Conservation (phyloP, 2,329 filamentous ascomycete species). For the Cladosporium sp. region DNA sequence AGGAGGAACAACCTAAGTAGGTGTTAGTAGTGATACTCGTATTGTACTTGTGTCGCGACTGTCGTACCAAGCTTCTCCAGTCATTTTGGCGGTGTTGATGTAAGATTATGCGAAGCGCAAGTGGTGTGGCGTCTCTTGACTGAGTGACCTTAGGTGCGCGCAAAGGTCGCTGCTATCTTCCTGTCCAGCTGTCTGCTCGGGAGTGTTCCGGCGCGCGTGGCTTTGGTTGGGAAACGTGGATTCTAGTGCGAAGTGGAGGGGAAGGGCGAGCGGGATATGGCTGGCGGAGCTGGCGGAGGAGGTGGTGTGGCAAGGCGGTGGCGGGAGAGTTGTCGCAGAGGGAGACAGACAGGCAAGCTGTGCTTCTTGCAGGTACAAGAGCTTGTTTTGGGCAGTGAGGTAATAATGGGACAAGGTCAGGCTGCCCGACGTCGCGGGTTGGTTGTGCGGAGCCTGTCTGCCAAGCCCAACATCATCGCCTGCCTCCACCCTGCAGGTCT, state of each 20-base stretch:
- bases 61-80: constrained; percentile 36
- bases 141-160: neutral
- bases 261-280: neutral
- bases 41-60: neutral
- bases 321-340: neutral
- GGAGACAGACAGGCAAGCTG: constrained; percentile 11
- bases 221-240: constrained; percentile 6
- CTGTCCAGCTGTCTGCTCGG: neutral
- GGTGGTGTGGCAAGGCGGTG: neutral
- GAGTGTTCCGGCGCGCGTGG: neutral
- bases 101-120: neutral
- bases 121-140: neutral
- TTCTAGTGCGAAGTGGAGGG: neutral
- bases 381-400: constrained; percentile 13
- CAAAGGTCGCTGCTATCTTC: neutral
- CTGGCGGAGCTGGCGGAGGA: neutral
- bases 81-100: constrained; percentile 28
- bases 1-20: constrained; percentile 77
- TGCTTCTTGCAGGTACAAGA: constrained; percentile 12
- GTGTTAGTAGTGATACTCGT: constrained; percentile 11
- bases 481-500: constrained; percentile 2
- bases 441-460: constrained; percentile 7
- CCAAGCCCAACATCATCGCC: constrained; percentile 8
- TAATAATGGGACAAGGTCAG: constrained; percentile 7
- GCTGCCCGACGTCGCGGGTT: neutral